These are phyloP conservation scores for Diaporthe velutina DNA, from an alignment of 2,329 filamentous ascomycete genomes.

Conservation along the genomic window DNA sequence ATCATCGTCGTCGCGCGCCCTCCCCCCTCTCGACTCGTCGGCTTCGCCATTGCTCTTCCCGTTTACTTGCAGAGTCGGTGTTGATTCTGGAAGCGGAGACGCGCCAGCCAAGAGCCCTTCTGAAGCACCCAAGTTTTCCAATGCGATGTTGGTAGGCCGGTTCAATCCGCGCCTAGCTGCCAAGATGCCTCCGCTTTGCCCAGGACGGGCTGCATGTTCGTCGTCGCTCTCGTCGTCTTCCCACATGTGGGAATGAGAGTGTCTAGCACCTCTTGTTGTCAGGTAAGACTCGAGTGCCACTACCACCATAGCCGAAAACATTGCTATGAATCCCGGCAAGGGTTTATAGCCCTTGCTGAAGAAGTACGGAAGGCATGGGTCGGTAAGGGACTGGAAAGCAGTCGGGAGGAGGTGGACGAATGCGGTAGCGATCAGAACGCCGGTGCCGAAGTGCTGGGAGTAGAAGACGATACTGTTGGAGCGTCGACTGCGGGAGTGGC, in stretches of 20 bases:
- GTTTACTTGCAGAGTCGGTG: constrained; percentile 52
- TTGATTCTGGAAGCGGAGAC: constrained; percentile 69
- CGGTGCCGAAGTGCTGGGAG: constrained; percentile 83
- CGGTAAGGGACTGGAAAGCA: constrained; percentile 75
- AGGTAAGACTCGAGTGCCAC: constrained; percentile 92
- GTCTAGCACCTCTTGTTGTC: constrained; percentile 75
- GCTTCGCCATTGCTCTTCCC: constrained; percentile 38
- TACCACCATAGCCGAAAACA: constrained; percentile 85
- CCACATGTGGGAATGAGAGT: constrained; percentile 71
- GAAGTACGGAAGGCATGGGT: constrained; percentile 80
- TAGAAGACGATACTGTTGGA: constrained; percentile 74
- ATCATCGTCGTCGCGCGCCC: constrained; percentile 49
- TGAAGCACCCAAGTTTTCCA: constrained; percentile 64
- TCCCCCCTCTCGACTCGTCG: constrained; percentile 43
- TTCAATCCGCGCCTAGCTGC: constrained; percentile 54
- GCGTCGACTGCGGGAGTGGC: constrained; percentile 67
- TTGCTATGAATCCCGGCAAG: constrained; percentile 84
- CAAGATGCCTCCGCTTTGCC: constrained; percentile 47
- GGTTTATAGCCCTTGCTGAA: constrained; percentile 85
- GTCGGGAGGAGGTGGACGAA: constrained; percentile 83
- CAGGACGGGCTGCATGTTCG: constrained; percentile 41
- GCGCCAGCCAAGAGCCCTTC: constrained; percentile 70
- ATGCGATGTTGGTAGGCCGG: constrained; percentile 62
- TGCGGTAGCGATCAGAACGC: constrained; percentile 87
- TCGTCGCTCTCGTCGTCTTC: constrained; percentile 56